Conservation (phyloP, 2,329 filamentous ascomycete genomes). For the Sporothrix protearum region DNA sequence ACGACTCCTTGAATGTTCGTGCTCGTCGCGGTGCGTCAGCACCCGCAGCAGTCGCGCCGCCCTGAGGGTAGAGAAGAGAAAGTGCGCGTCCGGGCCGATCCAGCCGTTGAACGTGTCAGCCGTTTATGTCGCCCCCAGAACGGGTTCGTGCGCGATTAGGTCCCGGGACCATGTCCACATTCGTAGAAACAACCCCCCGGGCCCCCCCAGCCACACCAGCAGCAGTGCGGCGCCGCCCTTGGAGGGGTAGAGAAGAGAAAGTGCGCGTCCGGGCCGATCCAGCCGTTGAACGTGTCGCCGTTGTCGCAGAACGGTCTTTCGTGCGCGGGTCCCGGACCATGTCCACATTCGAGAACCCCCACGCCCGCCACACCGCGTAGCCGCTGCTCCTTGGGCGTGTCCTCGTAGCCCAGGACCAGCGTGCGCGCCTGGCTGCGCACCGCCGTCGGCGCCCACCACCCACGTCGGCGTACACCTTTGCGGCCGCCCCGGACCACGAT, state of each 20-base stretch:
- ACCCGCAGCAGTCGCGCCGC: constrained; percentile 56
- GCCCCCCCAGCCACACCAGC: constrained; percentile 55
- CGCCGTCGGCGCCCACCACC: constrained; percentile 55
- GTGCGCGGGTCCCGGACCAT: constrained; percentile 52
- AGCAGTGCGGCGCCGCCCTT: constrained; percentile 54
- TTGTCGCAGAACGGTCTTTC: constrained; percentile 52
- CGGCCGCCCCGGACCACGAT: constrained; percentile 35
- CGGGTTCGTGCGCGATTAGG: constrained; percentile 47
- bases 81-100: constrained; percentile 56
- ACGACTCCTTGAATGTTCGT: constrained; percentile 55
- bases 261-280: constrained; percentile 56
- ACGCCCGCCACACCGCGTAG: constrained; percentile 52
- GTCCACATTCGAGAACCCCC: constrained; percentile 50
- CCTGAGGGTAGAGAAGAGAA: constrained; percentile 55
- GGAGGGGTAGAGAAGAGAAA: constrained; percentile 55
- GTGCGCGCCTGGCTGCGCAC: constrained; percentile 52
- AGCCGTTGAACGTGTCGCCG: constrained; percentile 58
- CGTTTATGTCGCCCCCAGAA: constrained; percentile 54
- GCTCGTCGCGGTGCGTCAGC: constrained; percentile 52
- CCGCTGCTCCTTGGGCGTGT: constrained; percentile 50
- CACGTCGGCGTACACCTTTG: constrained; percentile 41
- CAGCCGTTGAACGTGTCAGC: constrained; percentile 58
- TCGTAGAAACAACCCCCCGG: constrained; percentile 52
- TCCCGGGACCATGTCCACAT: constrained; percentile 51
- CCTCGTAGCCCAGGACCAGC: constrained; percentile 49